Conservation (phyloP, 495 filamentous ascomycete genomes). For the Penicillium cataractarum region DNA sequence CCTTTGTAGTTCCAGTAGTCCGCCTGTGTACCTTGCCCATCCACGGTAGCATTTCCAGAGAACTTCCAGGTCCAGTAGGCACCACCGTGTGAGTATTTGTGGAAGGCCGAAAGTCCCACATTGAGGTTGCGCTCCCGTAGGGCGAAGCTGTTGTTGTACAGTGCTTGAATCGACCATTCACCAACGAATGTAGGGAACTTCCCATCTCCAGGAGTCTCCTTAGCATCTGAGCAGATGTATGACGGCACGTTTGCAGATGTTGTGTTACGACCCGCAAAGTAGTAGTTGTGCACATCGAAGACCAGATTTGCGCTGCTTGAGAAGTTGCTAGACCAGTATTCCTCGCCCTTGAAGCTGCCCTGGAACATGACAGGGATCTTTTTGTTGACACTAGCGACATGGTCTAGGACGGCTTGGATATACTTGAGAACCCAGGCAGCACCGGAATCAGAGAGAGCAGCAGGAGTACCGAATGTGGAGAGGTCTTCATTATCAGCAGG, state of each 20-base stretch:
- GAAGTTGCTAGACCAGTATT: constrained; percentile 21
- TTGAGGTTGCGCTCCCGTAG: constrained; percentile 29
- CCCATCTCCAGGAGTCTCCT: constrained; percentile 18
- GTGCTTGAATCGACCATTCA: constrained; percentile 29
- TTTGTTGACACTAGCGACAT: constrained; percentile 18
- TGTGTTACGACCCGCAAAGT: constrained; percentile 18
- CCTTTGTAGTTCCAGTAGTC: constrained; percentile 32
- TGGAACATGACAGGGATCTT: constrained; percentile 29
- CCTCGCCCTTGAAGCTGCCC: constrained; percentile 25
- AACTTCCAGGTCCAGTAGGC: constrained; percentile 32
- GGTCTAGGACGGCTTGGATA: constrained; percentile 22
- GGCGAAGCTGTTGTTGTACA: constrained; percentile 26
- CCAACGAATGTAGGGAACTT: constrained; percentile 29
- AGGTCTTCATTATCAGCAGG: constrained; percentile 25
- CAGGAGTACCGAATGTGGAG: constrained; percentile 27
- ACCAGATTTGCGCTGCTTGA: constrained; percentile 21
- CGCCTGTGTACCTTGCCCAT: constrained; percentile 22
- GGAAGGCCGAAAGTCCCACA: constrained; percentile 20
- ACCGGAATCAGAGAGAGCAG: constrained; percentile 22
- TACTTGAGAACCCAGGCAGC: constrained; percentile 29
- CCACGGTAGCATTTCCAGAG: constrained; percentile 24
- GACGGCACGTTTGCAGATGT: constrained; percentile 23
- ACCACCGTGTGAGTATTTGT: constrained; percentile 23
- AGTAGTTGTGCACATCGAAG: constrained; percentile 31
- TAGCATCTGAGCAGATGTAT: constrained; percentile 20